A percentile compares a stretch with the other conserved stretches of the same genome.
These are phyloP conservation scores for Ceriops tagal DNA, from an alignment of 345 rosid genomes.

Conservation along the genomic window DNA sequence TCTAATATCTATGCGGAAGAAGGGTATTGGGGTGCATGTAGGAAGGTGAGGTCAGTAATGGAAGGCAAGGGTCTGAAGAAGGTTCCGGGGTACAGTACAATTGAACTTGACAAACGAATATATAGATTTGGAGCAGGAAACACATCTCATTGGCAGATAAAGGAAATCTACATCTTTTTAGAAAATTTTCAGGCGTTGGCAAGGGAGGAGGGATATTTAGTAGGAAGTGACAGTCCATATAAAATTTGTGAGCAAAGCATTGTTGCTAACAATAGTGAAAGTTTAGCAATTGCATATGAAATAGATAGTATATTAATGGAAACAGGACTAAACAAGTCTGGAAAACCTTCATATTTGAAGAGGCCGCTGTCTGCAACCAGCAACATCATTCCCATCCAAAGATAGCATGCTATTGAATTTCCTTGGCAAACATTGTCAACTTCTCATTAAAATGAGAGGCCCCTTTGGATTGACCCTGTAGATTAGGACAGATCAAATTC, in stretches of 20 bases:
- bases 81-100: conserved; percentile 61
- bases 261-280: neutral
- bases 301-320: neutral
- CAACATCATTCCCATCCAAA: too few species aligned
- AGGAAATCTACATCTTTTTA: conserved; percentile 15
- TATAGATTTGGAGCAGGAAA: conserved; percentile 23
- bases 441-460: too few species aligned
- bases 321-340: neutral
- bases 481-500: too few species aligned
- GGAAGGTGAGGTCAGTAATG: conserved; percentile 47
- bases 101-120: conserved; percentile 19
- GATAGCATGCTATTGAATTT: too few species aligned
- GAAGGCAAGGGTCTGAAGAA: conserved; percentile 45
- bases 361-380: neutral
- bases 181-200: conserved; percentile 22
- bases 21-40: conserved; percentile 62
- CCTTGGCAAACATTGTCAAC: too few species aligned
- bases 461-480: too few species aligned
- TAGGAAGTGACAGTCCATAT: neutral
- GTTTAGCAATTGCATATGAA: conserved; percentile 8
- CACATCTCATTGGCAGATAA: conserved; percentile 2
- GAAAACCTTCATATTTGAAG: neutral
- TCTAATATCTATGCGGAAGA: conserved; percentile 77
- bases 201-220: conserved; percentile 5
- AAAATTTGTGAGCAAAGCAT: neutral